Evolutionary conservation across 2,329 filamentous ascomycete genomes (phyloP).

Genomic region (Aspergillus sp.): DNA sequence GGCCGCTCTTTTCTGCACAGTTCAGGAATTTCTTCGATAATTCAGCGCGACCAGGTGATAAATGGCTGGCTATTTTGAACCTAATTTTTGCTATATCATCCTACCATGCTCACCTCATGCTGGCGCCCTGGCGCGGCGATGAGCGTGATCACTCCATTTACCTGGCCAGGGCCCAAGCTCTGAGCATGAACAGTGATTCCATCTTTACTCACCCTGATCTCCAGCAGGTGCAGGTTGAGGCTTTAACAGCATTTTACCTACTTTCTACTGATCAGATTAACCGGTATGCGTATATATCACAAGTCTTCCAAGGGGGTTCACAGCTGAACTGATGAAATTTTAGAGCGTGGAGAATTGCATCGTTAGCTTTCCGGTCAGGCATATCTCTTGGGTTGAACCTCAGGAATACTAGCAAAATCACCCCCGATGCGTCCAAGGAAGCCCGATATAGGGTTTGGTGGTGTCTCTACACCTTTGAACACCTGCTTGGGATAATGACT

Average conservation of each 20-base stretch:
- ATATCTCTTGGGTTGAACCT: slow-evolving; percentile 47
- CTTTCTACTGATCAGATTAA: slow-evolving; percentile 46
- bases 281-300: slow-evolving; percentile 28
- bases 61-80: slow-evolving; percentile 48
- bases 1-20: slow-evolving; percentile 40
- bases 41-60: slow-evolving; percentile 35
- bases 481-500: slow-evolving; percentile 47
- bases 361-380: slow-evolving; percentile 44
- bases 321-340: neutral
- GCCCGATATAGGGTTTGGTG: slow-evolving; percentile 48
- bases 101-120: slow-evolving; percentile 43
- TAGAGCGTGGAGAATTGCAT: slow-evolving; percentile 45
- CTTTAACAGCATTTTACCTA: slow-evolving; percentile 45
- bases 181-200: slow-evolving; percentile 44
- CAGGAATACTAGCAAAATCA: slow-evolving; percentile 40
- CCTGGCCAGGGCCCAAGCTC: slow-evolving; percentile 43
- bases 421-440: slow-evolving; percentile 42
- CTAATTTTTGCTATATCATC: slow-evolving; percentile 48
- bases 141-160: slow-evolving; percentile 45
- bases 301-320: neutral
- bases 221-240: slow-evolving; percentile 47
- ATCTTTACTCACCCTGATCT: slow-evolving; percentile 47
- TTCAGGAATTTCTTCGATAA: slow-evolving; percentile 42
- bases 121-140: slow-evolving; percentile 44
- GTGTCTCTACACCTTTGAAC: slow-evolving; percentile 46